Conservation (phyloP, 2,329 filamentous ascomycete species). For the Botrytis medusae region DNA sequence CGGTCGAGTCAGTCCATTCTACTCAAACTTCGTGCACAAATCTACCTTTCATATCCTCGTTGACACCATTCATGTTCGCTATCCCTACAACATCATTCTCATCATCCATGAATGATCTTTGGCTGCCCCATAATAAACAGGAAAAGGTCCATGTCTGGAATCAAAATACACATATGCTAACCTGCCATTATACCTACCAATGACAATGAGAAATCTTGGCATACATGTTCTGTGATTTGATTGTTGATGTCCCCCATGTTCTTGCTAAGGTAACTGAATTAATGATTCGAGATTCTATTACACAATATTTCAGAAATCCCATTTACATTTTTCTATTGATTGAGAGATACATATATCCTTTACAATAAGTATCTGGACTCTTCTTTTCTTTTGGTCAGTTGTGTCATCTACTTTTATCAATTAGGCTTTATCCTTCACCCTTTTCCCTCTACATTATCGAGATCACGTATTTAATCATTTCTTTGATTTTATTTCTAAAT, state of each 20-base stretch:
- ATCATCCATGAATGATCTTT: background rate
- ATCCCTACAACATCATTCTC: conserved; percentile 10
- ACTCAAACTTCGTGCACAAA: background rate
- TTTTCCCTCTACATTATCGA: background rate
- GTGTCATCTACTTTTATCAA: background rate
- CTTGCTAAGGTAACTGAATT: conserved; percentile 6
- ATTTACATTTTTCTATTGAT: background rate
- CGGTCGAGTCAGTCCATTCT: background rate
- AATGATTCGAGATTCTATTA: conserved; percentile 14
- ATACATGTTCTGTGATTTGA: conserved; percentile 8
- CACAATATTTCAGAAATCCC: conserved; percentile 6
- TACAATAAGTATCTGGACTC: background rate
- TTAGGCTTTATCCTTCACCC: conserved; percentile 3
- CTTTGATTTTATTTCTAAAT: background rate
- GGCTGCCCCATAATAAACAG: conserved; percentile 3
- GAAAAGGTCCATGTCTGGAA: conserved; percentile 8
- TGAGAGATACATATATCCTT: conserved; percentile 4
- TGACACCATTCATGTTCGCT: background rate
- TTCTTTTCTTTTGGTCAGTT: background rate
- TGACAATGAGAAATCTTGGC: conserved; percentile 9
- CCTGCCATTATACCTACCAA: background rate
- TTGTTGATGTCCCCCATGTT: conserved; percentile 11
- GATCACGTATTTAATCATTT: background rate
- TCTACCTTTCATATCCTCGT: conserved; percentile 6
- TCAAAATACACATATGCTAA: conserved; percentile 1